phyloP scores from a whole-genome alignment of 1,284 basidiomycete genomes.

The Rhodotorula sp. region DNA sequence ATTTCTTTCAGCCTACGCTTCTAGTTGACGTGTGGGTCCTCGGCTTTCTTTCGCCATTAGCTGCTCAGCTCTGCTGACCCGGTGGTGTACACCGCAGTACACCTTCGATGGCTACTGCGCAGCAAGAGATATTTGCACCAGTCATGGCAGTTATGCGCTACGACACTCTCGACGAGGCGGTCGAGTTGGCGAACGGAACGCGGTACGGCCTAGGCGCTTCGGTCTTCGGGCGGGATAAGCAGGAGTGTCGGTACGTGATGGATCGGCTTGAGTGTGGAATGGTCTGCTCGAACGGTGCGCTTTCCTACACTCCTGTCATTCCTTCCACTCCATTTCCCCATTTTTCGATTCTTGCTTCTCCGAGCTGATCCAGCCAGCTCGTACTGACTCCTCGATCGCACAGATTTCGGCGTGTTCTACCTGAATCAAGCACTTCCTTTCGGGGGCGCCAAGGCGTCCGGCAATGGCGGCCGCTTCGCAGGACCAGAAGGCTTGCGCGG shows the following conservation, averaged over 20 bases:
- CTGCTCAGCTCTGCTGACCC: too few species aligned
- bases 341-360: not conserved
- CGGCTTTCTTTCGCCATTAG: slow-evolving; percentile 51
- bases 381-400: not conserved
- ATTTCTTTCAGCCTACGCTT: slow-evolving; percentile 83
- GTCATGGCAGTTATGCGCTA: slow-evolving; percentile 81
- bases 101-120: slow-evolving; percentile 71
- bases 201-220: slow-evolving; percentile 86
- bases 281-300: slow-evolving; percentile 84
- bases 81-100: slow-evolving; percentile 45
- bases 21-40: slow-evolving; percentile 65
- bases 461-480: slow-evolving; percentile 80
- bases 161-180: slow-evolving; percentile 73
- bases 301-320: not conserved
- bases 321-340: slow-evolving; percentile 16
- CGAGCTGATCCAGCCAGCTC: too few species aligned
- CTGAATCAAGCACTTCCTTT: slow-evolving; percentile 82
- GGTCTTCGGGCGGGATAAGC: slow-evolving; percentile 83
- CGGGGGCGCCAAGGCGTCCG: slow-evolving; percentile 75
- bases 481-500: slow-evolving; percentile 88
- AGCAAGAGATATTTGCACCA: slow-evolving; percentile 82
- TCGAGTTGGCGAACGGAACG: slow-evolving; percentile 80
- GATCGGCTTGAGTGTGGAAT: slow-evolving; percentile 82
- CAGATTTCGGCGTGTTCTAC: slow-evolving; percentile 32
- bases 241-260: slow-evolving; percentile 73